Base-by-base conservation (phyloP, 2,329 filamentous ascomycete species). In the Xylaria sp. region DNA sequence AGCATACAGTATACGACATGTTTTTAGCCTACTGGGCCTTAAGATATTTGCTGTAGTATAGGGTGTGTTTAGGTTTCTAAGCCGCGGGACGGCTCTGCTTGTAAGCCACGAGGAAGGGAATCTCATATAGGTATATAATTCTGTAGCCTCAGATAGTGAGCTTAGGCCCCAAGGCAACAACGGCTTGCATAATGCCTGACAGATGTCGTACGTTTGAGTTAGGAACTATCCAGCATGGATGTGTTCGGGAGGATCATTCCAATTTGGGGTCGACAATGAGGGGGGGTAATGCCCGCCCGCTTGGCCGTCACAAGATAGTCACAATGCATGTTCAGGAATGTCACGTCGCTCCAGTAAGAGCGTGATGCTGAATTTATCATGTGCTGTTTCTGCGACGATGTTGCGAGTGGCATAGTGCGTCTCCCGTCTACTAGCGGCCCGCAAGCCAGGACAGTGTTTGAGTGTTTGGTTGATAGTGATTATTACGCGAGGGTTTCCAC, bases 401-500 rank as follows among this genome's bases (percentile, higher is more conserved):
- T 57, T n/a, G 34, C 13, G 53, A 57, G 15, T 60, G 36, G 41
- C 55, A 60, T 60, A 30, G 43, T 18, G 48, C 43, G 46, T 32
- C 25, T 52, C 28, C 41, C 15, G 9, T 23, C 23, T 6, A 18
- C 15, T 60, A 30, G 32, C 18, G 30, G 32, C 48, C 32, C 46
- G 23, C 20, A 18, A 25, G 56, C 32, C 41, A 60, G 34, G 34
- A 66, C 70, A 68, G 61, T 60, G 70, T 60, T 64, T 57, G 68
- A n/a, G n/a, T n/a, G 52, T 62, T 67, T n/a, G n/a, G n/a, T n/a
- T n/a, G n/a, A 69, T 70, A 55, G 30, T 64, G 65, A 6, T 58
- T 36, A 43, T 69, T 69, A 69, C 63, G 60, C 60, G 68, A 63
- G 55, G 28, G 68, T 71, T 68, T 72, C 67, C 71, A 72, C 70